Conservation (phyloP, 1,284 basidiomycete species). For the Coniferiporia sulphurascens region DNA sequence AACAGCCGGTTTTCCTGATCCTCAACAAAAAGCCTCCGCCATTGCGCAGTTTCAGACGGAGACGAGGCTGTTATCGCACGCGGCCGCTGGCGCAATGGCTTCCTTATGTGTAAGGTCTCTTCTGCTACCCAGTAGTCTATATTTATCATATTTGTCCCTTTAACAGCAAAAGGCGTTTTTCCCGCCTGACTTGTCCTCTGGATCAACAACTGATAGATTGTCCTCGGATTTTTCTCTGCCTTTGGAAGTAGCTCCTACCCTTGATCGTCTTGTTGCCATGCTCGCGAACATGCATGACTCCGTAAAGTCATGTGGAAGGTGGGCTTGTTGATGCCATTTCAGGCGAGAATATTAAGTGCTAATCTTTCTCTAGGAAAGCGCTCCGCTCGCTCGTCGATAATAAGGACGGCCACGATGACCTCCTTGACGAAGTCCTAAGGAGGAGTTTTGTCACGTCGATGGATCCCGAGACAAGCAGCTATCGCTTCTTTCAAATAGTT, state of each 20-base stretch:
- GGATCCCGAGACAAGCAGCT: conserved; percentile 48
- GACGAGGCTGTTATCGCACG: conserved; percentile 68
- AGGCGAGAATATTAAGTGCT: not conserved
- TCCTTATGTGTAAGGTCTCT: conserved; percentile 68
- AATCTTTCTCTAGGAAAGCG: conserved; percentile 55
- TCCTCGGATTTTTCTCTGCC: conserved; percentile 46
- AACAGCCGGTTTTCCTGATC: conserved; percentile 45
- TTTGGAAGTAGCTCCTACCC: conserved; percentile 44
- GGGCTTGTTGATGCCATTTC: conserved; percentile 24
- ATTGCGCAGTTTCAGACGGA: conserved; percentile 72
- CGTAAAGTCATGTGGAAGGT: conserved; percentile 59
- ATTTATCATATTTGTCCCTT: not conserved
- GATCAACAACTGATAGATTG: conserved; percentile 56
- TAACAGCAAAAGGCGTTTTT: conserved; percentile 68
- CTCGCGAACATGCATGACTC: conserved; percentile 52
- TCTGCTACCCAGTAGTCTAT: not conserved
- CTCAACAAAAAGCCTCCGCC: conserved; percentile 45
- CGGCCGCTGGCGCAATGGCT: conserved; percentile 79
- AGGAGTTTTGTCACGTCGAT: conserved; percentile 65
- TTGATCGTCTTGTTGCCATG: conserved; percentile 66
- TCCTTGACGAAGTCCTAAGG: conserved; percentile 68
- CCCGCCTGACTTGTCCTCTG: conserved; percentile 52
- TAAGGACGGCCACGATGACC: conserved; percentile 52
- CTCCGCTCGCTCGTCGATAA: conserved; percentile 67
- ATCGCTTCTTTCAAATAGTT: conserved; percentile 77